Base-by-base conservation (phyloP, 805 yeast genomes). In the Kodamaea nitidulidarum region DNA sequence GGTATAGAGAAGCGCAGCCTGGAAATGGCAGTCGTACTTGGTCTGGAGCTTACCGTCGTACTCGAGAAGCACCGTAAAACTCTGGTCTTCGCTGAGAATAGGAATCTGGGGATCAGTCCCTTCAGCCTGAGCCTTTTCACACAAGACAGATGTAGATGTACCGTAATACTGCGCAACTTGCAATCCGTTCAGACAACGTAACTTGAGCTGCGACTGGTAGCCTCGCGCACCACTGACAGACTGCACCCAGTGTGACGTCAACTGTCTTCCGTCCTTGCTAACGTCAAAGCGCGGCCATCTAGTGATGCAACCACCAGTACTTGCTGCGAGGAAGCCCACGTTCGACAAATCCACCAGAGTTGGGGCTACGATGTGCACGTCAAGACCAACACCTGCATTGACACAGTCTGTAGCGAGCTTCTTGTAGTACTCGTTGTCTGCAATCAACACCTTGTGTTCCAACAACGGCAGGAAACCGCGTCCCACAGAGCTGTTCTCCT, bases 1-100 rank as follows among this genome's bases (percentile, higher is more conserved):
- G 0, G 97, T 90, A 57, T 88, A 91, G 40, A 93, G 65, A 18
- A 93, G 49, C 0, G 98, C 97, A 1, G 86, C 84, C 62, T 93
- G 98, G 67, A 91, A 87, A 58, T 88, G 93, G 15, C 87, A 84
- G 58, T 88, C 96, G 27, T 74, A 70, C 44, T 78, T 78, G 2
- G 84, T 69, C 42, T 80, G 76, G 24, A 88, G 66, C 44, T 78
- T 78, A 3, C 88, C 88, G 54, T 88, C 96, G 53, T 86, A 84
- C 34, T 72, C 73, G 51, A 91, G 78, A 38, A 87, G 71, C 2
- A 86, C 81, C 7, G 86, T 82, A 35, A 87, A 58, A 4, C 82
- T 71, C 32, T 84, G 81, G 47, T 85, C 80, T 12, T 73, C 70
- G 30, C 71, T 71, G 20, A 88, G 60, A 4, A 76, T 65, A 0